phyloP scores from a whole-genome alignment of 768 basidiomycete genomes.

The Strobilomyces dryophilus region DNA sequence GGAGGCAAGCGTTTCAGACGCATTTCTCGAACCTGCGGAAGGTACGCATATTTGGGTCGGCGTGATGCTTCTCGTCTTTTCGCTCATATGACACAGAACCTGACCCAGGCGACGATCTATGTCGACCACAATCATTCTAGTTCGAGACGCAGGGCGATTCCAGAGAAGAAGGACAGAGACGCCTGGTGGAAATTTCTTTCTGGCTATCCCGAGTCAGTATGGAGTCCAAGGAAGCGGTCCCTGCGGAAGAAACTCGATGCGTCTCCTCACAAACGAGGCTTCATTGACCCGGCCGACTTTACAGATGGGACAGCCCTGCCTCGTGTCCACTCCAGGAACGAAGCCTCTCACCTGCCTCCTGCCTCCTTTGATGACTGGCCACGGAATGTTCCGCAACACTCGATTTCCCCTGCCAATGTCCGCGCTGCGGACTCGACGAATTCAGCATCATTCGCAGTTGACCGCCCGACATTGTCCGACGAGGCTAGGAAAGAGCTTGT shows the following conservation, averaged over 20 bases:
- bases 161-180: constrained; percentile 69
- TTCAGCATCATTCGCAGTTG: background rate
- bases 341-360: background rate
- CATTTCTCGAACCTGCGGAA: constrained; percentile 65
- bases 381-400: background rate
- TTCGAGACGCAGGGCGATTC: constrained; percentile 40
- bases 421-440: background rate
- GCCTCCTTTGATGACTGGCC: background rate
- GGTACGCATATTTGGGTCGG: constrained; percentile 23
- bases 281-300: constrained; percentile 27
- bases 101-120: constrained; percentile 55
- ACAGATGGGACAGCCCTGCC: background rate
- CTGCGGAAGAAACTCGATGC: constrained; percentile 9
- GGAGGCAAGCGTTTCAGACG: constrained; percentile 54
- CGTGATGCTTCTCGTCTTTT: background rate
- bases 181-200: constrained; percentile 77
- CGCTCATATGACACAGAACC: constrained; percentile 46
- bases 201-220: constrained; percentile 61
- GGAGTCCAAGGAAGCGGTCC: constrained; percentile 42
- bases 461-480: background rate
- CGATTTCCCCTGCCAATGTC: background rate
- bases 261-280: constrained; percentile 34
- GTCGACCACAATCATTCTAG: constrained; percentile 7
- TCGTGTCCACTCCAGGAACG: constrained; percentile 1
- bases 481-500: background rate